A percentile compares a stretch with the other conserved stretches of the same genome.
These are phyloP conservation scores for Teratosphaeria pseudoeucalypti DNA, from an alignment of 2,329 filamentous ascomycete species.

Conservation along the genomic window DNA sequence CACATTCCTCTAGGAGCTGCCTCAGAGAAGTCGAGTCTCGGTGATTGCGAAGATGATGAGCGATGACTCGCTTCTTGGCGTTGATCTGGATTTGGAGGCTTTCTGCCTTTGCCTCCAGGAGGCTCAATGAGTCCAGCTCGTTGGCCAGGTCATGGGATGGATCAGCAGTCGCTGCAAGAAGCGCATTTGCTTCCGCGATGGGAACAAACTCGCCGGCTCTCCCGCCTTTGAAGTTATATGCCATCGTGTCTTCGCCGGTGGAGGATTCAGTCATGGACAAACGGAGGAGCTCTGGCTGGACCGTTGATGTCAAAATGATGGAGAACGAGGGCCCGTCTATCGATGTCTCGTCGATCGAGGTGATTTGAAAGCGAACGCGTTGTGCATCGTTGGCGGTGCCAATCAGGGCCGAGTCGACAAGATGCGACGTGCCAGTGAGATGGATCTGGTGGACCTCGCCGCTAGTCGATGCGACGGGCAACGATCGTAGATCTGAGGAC, in stretches of 20 bases:
- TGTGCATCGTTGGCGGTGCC: neutral
- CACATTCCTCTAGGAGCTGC: conserved; percentile 32
- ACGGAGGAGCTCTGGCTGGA: neutral
- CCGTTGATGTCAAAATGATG: neutral
- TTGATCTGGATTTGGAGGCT: conserved; percentile 16
- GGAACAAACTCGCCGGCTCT: neutral
- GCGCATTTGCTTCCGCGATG: neutral
- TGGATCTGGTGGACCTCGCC: conserved; percentile 9
- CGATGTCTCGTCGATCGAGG: neutral
- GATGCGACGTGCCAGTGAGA: conserved; percentile 6
- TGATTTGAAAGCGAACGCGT: neutral
- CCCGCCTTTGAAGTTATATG: neutral
- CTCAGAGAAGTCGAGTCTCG: conserved; percentile 28
- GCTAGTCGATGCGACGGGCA: conserved; percentile 27
- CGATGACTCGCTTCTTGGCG: conserved; percentile 24
- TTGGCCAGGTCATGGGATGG: conserved; percentile 20
- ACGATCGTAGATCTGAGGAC: conserved; percentile 10
- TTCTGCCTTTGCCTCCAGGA: conserved; percentile 20
- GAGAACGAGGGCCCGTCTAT: neutral
- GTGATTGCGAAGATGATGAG: conserved; percentile 28
- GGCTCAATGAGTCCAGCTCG: conserved; percentile 31
- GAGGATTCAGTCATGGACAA: neutral
- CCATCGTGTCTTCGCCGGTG: neutral
- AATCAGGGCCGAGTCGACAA: conserved; percentile 3
- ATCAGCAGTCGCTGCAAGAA: neutral